Evolutionary conservation across 129 eudicot species (phyloP).

Genomic region (Artemisia argyi): DNA sequence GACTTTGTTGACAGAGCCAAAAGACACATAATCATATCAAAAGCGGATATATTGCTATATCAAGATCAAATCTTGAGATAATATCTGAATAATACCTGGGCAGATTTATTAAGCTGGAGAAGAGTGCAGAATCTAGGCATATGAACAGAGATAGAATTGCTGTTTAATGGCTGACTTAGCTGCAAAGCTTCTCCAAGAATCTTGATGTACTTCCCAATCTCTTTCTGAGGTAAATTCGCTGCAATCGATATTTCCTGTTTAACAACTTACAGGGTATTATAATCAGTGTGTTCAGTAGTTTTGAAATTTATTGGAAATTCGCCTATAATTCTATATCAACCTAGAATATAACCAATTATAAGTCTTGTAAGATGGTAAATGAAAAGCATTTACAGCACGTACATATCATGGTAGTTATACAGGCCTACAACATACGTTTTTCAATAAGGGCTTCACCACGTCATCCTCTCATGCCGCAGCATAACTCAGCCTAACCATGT

Average conservation of each 20-base stretch:
- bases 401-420: too few species aligned
- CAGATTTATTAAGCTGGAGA: constrained; percentile 98
- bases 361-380: neutral
- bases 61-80: neutral
- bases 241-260: constrained; percentile 94
- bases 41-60: neutral
- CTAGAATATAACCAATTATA: neutral
- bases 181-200: constrained; percentile 99
- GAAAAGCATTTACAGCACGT: too few species aligned
- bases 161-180: constrained; percentile 93
- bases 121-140: constrained; percentile 99
- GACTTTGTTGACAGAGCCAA: too few species aligned
- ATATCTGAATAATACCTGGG: constrained; percentile 57
- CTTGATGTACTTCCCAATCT: constrained; percentile 97
- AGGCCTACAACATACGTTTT: too few species aligned
- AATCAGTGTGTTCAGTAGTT: neutral
- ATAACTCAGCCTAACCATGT: too few species aligned
- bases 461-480: too few species aligned
- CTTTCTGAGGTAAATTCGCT: constrained; percentile 97
- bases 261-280: constrained; percentile 9
- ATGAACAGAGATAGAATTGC: constrained; percentile 97
- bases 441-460: too few species aligned
- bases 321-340: neutral
- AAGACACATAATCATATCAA: too few species aligned
- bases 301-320: neutral